Percentiles rank a stretch among this genome's conserved stretches.
phyloP scores from a whole-genome alignment of 2,329 filamentous ascomycete species.

The Neofusicoccum parvum region DNA sequence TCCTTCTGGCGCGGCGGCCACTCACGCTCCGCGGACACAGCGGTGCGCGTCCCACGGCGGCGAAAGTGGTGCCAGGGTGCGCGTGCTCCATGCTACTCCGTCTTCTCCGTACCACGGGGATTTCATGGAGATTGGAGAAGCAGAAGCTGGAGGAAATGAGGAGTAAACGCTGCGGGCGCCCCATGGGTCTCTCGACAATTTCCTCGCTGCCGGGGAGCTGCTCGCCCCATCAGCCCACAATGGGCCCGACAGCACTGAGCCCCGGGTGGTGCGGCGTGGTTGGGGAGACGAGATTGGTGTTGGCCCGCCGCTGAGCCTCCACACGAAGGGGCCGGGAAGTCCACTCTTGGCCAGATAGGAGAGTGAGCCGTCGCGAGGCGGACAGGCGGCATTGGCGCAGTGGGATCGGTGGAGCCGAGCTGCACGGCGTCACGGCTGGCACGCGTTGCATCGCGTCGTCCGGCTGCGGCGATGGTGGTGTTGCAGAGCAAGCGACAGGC shows the following conservation, averaged over 20 bases:
- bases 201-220: background rate
- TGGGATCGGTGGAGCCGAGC: background rate
- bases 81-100: slow-evolving; percentile 5
- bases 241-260: slow-evolving; percentile 19
- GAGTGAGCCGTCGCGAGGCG: slow-evolving; percentile 4
- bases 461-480: background rate
- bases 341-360: slow-evolving; percentile 16
- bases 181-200: slow-evolving; percentile 18
- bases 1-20: background rate
- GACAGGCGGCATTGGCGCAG: background rate
- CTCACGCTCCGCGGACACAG: background rate
- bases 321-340: background rate
- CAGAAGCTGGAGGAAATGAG: slow-evolving; percentile 21
- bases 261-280: background rate
- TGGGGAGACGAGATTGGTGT: background rate
- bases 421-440: slow-evolving; percentile 10
- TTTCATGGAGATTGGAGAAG: slow-evolving; percentile 18
- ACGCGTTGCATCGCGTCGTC: background rate
- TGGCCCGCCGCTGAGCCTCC: slow-evolving; percentile 5
- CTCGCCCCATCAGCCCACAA: slow-evolving; percentile 19
- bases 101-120: slow-evolving; percentile 8
- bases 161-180: background rate
- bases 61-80: background rate
- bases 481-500: background rate
- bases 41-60: background rate